Evolutionary conservation across 225 moss, liverwort and hornwort species (phyloP), one percentile per base, ranked within the genome.

Genomic region (Pseudisothecium myosuroides): DNA sequence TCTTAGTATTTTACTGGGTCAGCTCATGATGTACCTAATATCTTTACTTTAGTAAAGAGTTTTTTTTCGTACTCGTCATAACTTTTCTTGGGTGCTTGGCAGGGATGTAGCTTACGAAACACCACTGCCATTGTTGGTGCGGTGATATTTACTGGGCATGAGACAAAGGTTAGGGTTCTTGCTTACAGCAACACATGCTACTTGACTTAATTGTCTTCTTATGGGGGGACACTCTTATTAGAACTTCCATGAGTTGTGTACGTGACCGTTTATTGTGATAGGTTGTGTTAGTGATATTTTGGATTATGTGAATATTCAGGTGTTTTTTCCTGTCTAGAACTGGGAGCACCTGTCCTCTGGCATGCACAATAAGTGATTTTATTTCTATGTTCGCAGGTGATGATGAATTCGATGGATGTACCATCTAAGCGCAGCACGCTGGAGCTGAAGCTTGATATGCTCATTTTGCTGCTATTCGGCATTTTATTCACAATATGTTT

Each of bases 381-480:
- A 80, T 80, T 39, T 74, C 39, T 81, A 67, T 91, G 80, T 83
- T 84, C 28, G 84, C 91, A 96, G 96, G 98, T 98, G 91, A 98
- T 98, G 98, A 98, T 98, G 98, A 98, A 98, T 92, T 94, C 98
- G 29, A 98, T 98, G 98, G 97, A 95, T 88, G 98, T 98, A 63
- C 98, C 98, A 69, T 98, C 98, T 58, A 98, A 98, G 89, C 95
- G 98, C 78, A 98, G 98, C 91, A 98, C 96, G 37, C 86, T 98
- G 92, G 98, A 98, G 87, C 90, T 96, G 86, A 93, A 97, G 88
- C 97, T 98, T 87, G 98, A 98, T 91, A 92, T 94, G 93, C 92
- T 98, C 52, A 98, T 98, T 89, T 83, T 98, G 83, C 91, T 98
- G 36, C 95, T 98, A 31, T 98, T 98, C 83, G 91, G 93, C 89